Conservation (phyloP, 768 basidiomycete species). For the Kwoniella botswanensis region DNA sequence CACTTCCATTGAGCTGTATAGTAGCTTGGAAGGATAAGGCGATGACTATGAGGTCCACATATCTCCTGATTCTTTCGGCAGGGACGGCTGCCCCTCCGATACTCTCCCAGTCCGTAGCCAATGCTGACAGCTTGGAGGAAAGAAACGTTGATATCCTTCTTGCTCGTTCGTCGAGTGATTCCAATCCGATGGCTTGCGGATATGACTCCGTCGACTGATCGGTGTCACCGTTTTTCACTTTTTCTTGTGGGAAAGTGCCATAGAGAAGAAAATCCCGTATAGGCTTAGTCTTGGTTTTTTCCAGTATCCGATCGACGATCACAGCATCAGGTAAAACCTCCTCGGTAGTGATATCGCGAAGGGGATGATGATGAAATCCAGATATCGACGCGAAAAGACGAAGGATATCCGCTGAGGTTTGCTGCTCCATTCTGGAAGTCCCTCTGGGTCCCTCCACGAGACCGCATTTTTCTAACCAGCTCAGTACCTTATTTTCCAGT, state of each 20-base stretch:
- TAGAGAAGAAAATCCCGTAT: constrained; percentile 61
- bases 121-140: constrained; percentile 66
- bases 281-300: constrained; percentile 65
- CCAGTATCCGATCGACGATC: constrained; percentile 68
- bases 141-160: constrained; percentile 65
- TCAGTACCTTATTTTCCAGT: constrained; percentile 81
- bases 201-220: neutral
- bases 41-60: constrained; percentile 71
- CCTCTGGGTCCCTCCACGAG: constrained; percentile 61
- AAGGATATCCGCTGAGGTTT: constrained; percentile 68
- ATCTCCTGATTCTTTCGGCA: constrained; percentile 69
- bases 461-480: constrained; percentile 80
- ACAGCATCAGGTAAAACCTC: constrained; percentile 72
- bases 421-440: constrained; percentile 63
- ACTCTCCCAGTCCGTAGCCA: constrained; percentile 63
- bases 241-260: constrained; percentile 2
- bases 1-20: constrained; percentile 69
- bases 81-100: constrained; percentile 54
- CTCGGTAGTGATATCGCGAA: constrained; percentile 41
- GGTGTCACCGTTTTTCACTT: neutral
- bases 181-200: neutral
- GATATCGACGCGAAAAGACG: constrained; percentile 70
- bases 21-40: constrained; percentile 73
- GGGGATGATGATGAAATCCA: constrained; percentile 62
- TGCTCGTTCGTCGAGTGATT: constrained; percentile 25